Percentiles rank a stretch among this genome's conserved stretches.
Evolutionary conservation across 2,329 filamentous ascomycete species (phyloP).

Genomic region (Beauveria rudraprayagi): DNA sequence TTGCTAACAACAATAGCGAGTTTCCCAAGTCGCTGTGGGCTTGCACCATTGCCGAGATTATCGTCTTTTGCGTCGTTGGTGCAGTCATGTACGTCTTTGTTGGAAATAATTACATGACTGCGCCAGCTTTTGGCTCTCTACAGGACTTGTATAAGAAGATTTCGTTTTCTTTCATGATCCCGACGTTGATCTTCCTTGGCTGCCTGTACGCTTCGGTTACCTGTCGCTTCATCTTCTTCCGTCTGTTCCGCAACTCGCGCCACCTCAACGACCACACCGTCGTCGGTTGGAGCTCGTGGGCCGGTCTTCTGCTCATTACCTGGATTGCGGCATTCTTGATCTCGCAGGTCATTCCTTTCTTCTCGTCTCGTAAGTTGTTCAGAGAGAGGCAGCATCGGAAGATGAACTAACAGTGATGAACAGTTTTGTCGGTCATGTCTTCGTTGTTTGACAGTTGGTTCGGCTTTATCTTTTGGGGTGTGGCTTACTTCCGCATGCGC

Average conservation of each 20-base stretch:
- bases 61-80: constrained; percentile 79
- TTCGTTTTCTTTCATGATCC: constrained; percentile 91
- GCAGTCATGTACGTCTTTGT: constrained; percentile 78
- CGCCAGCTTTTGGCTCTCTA: constrained; percentile 80
- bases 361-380: constrained; percentile 55
- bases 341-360: constrained; percentile 89
- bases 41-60: constrained; percentile 79
- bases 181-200: constrained; percentile 85
- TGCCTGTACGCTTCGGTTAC: constrained; percentile 87
- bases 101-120: constrained; percentile 72
- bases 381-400: background rate
- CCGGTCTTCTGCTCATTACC: constrained; percentile 56
- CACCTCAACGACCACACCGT: constrained; percentile 78
- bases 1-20: constrained; percentile 51
- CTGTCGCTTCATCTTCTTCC: constrained; percentile 86
- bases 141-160: constrained; percentile 77
- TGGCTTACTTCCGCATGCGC: constrained; percentile 72
- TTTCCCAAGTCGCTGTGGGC: constrained; percentile 91
- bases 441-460: constrained; percentile 89
- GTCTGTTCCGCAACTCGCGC: constrained; percentile 67
- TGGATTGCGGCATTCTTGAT: constrained; percentile 93
- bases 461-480: constrained; percentile 91
- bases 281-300: constrained; percentile 74
- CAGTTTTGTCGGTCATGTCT: constrained; percentile 66
- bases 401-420: background rate